Evolutionary conservation across 257 asterid species (phyloP), one percentile per base, ranked within the genome.

Genomic region (Osmanthus fragrans): DNA sequence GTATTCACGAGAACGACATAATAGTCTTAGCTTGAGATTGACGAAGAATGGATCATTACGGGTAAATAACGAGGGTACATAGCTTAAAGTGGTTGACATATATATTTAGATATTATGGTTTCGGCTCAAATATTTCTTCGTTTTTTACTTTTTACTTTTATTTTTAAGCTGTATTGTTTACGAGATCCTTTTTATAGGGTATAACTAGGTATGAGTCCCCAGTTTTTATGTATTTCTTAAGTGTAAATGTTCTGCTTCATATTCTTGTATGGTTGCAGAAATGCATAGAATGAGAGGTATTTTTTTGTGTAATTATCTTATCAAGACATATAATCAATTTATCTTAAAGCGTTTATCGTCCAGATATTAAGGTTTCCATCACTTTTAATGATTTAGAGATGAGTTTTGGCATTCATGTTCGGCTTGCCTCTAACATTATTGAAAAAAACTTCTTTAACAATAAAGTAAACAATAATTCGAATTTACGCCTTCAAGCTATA

Each of bases 1-100:
- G 75, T 88, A 88, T 39, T 91, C 94, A 9, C 73, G 96, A 67
- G 94, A 91, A 70, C 87, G 94, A 25, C 89, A 89, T 74, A 89
- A 88, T 23, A 88, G 83, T 81, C 91, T 91, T 23, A 90, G 88
- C 87, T 71, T 81, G 77, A 82, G 83, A 60, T 63, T 90, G 87
- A 88, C 86, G 83, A 84, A 74, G 75, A 89, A 83, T 58, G 87
- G 82, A 64, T 88, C 89, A 8, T 66, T 90, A 23, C 69, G 76
- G 23, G 34, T 60, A 80, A 65, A 79, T 80, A 68, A 64, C 21
- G 81, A 79, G 72, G 75, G 64, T 70, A 74, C 81, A 47, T 80
- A 82, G 83, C 54, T 67, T 66, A 60, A 27, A 27, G 33, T 7
- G 10, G 69, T 63, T 25, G 18, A 23, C 36, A 3, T 27, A 11